phyloP scores from a whole-genome alignment of 208 protist species.

The Jaenimonas drosophilae region DNA sequence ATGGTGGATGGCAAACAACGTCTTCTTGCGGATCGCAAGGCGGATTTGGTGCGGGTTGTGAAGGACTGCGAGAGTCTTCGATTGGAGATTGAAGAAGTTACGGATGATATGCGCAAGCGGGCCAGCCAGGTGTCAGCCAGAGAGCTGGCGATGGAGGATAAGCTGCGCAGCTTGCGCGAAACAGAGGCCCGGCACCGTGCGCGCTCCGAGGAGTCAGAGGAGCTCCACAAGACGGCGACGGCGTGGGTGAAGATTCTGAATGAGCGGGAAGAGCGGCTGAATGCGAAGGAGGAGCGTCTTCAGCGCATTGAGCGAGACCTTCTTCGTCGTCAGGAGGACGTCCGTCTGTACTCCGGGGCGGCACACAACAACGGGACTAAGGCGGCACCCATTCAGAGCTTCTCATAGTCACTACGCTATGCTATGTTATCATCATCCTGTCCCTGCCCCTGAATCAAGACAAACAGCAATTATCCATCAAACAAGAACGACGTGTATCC shows the following conservation, averaged over 20 bases:
- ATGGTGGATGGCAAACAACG: constrained; percentile 29
- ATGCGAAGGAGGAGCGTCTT: constrained; percentile 54
- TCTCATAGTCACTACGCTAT: too few relatives aligned
- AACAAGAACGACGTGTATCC: too few relatives aligned
- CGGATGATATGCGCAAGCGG: too few relatives aligned
- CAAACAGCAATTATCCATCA: too few relatives aligned
- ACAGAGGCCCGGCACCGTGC: constrained; percentile 28
- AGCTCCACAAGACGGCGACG: constrained; percentile 17
- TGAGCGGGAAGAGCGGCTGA: constrained; percentile 40
- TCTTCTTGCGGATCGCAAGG: constrained; percentile 26
- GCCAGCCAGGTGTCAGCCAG: too few relatives aligned
- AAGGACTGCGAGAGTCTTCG: constrained; percentile 19
- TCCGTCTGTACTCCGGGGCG: constrained; percentile 29
- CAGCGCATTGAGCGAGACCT: constrained; percentile 47
- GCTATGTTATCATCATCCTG: too few relatives aligned
- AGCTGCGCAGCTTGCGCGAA: constrained; percentile 8
- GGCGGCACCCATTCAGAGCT: too few relatives aligned
- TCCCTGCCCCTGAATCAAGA: too few relatives aligned
- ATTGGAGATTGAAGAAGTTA: constrained; percentile 25
- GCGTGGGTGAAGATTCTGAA: constrained; percentile 26
- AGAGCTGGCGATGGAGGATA: too few relatives aligned
- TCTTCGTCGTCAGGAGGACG: constrained; percentile 37
- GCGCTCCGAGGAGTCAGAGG: constrained; percentile 30
- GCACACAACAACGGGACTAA: too few relatives aligned
- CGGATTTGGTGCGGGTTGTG: constrained; percentile 36